Base-by-base conservation (phyloP, 1,284 basidiomycete species). In the Sphaerobolus stellatus region DNA sequence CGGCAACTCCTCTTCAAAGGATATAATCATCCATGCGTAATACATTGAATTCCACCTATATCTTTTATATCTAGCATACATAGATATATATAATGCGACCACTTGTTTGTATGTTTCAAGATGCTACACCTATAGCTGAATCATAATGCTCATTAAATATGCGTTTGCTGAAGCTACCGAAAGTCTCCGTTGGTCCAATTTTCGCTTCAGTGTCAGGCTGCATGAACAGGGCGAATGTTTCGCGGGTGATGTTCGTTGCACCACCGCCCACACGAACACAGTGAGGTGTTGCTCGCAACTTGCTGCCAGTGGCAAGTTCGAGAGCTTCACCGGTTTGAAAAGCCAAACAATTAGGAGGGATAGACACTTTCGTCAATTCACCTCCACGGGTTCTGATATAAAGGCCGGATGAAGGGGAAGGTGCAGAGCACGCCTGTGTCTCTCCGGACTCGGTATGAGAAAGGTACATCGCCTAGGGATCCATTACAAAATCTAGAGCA, bases 321-420 rank as follows among this genome's bases (percentile, higher is more conserved):
- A 98, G 81, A 14, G 94, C 91, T 72, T 97, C 92, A 7, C 94
- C 94, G 0, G 92, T 96, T 69, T 98, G 94, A 71, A 97, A 95
- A 2, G 94, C 94, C 56, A 92, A 71, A 65, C 84, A 89, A 64
- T 90, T 82, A 16, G 75, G 64, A 2, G 94, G 94, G 58, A 98
- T 96, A 1, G 82, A 76, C 13, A 94, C 91, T 67, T 92, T 94
- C 16, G 83, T 84, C 20, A 90, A 71, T 27, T 81, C 73, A 1
- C 86, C 84, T 6, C 85, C 88, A 41, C 93, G 82, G 16, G 90
- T 92, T 52, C 85, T 86, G 62, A 98, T 96, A 72, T 93, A 96
- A 13, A 98, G 78, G 0, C 94, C 94, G 1, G 93, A 90, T 1
- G 77, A 70, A 1, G 84, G 72, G 0, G 88, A 88, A 8, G 92